Percentiles rank a stretch among this genome's conserved stretches.
Evolutionary conservation across 768 basidiomycete species (phyloP).

Genomic region (Auricularia cornea): DNA sequence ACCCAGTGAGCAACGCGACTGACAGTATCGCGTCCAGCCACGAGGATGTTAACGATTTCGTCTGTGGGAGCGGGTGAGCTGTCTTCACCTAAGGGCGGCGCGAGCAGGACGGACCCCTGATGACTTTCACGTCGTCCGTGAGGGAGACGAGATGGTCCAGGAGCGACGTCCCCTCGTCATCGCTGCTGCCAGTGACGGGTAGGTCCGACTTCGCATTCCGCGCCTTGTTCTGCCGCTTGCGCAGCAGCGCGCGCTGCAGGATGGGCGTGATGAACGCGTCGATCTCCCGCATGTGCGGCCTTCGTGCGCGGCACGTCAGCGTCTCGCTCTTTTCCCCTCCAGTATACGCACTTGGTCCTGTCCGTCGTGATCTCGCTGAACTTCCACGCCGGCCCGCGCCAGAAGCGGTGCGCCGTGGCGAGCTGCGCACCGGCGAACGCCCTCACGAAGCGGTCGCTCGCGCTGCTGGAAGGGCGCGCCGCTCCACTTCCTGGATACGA

Average conservation of each 20-base stretch:
- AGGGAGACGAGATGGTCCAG: constrained; percentile 32
- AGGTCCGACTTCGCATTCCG: constrained; percentile 9
- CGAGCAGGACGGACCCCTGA: constrained; percentile 16
- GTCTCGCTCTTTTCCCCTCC: no score
- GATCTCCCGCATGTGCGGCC: constrained; percentile 32
- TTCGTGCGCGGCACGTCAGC: no score
- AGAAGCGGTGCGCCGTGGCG: constrained; percentile 20
- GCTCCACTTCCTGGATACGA: background rate
- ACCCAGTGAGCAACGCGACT: background rate
- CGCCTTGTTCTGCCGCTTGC: constrained; percentile 6
- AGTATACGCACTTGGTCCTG: constrained; percentile 10
- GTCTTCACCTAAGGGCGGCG: background rate
- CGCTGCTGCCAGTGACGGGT: no score
- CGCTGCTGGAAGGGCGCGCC: no score
- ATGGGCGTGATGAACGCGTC: constrained; percentile 34
- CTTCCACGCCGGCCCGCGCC: constrained; percentile 30
- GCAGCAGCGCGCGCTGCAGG: constrained; percentile 26
- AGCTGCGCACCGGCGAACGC: constrained; percentile 28
- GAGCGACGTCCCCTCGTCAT: constrained; percentile 27
- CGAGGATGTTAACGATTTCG: constrained; percentile 24
- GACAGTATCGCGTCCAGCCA: constrained; percentile 13
- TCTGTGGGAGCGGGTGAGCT: background rate
- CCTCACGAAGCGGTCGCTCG: constrained; percentile 22
- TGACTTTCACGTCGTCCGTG: constrained; percentile 22
- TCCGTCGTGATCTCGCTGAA: constrained; percentile 30